Evolutionary conservation across 1,284 basidiomycete genomes (phyloP), one percentile per base, ranked within the genome.

Genomic region (Malassezia vespertilionis): DNA sequence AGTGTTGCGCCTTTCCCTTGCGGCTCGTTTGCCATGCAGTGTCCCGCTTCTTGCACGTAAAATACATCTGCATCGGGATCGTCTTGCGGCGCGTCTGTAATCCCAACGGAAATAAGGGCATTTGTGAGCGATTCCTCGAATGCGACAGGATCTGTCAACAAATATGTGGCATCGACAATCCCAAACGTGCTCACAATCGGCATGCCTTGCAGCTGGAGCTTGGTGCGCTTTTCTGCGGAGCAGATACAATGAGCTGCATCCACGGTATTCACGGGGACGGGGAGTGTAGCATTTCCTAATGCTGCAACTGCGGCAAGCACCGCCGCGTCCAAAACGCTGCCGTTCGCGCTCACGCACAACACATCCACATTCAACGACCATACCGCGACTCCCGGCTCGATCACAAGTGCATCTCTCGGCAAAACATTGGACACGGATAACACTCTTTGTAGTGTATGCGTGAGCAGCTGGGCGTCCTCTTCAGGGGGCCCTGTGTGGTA

Each of bases 331-430:
- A 93, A 85, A 1, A 79, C 83, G 64, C 95, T 95, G 8, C 91
- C 91, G 69, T 97, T 90, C 62, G 89, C 91, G 73, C 91, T 95
- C 61, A 97, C 84, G 72, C 89, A 95, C 4, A 83, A 85, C 23
- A 87, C 80, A 57, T 97, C 91, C 55, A 96, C 77, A 71, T 95
- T 95, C 14, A 97, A 75, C 20, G 83, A 82, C 88, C 89, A 97
- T 0, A 77, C 88, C 0, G 86, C 77, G 69, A 83, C 84, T 3
- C 80, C 81, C 0, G 80, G 78, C 15, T 83, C 76, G 42, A 97
- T 93, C 62, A 82, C 82, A 1, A 97, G 77, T 0, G 81, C 79
- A 0, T 76, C 70, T 1, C 81, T 76, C 0, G 83, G 74, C 0
- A 97, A 54, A 1, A 49, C 36, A n/a, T 44, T 46, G 12, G 63